Conservation (phyloP, 2,329 filamentous ascomycete genomes). For the Coniella vitis region DNA sequence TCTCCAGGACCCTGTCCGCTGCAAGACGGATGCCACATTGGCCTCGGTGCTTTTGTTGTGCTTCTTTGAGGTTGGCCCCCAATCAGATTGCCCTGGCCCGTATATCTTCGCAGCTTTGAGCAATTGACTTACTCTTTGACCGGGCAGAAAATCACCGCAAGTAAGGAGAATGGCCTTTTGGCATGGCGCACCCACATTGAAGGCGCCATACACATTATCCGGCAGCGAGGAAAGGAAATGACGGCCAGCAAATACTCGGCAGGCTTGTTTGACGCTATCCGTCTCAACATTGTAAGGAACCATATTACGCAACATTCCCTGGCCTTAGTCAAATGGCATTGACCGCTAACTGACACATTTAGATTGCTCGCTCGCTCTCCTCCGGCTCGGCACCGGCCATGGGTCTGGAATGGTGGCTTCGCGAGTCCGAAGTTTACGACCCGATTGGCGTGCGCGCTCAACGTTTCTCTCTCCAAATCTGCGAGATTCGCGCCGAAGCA, state of each 20-base stretch:
- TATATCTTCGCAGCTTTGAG: too few species aligned
- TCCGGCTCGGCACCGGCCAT: constrained; percentile 45
- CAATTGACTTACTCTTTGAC: neutral
- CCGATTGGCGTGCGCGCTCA: constrained; percentile 39
- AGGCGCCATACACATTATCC: constrained; percentile 53
- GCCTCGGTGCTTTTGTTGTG: constrained; percentile 53
- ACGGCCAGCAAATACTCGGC: constrained; percentile 45
- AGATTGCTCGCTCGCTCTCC: constrained; percentile 48
- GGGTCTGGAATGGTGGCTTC: constrained; percentile 54
- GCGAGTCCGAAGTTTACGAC: constrained; percentile 41
- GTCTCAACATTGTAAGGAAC: constrained; percentile 44
- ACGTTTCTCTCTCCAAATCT: constrained; percentile 44
- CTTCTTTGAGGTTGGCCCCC: constrained; percentile 49
- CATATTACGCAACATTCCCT: constrained; percentile 17
- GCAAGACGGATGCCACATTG: constrained; percentile 48
- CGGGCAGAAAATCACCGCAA: constrained; percentile 39
- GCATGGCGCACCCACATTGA: constrained; percentile 59
- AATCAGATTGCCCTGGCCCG: too few species aligned
- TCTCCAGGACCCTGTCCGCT: constrained; percentile 41
- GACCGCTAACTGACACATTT: neutral
- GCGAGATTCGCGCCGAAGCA: constrained; percentile 47
- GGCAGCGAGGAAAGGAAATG: constrained; percentile 49
- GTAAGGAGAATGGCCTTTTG: constrained; percentile 44
- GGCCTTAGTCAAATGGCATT: constrained; percentile 24
- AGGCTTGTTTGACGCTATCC: constrained; percentile 51